Conservation (phyloP, 495 filamentous ascomycete genomes). For the Tuber magnatum region DNA sequence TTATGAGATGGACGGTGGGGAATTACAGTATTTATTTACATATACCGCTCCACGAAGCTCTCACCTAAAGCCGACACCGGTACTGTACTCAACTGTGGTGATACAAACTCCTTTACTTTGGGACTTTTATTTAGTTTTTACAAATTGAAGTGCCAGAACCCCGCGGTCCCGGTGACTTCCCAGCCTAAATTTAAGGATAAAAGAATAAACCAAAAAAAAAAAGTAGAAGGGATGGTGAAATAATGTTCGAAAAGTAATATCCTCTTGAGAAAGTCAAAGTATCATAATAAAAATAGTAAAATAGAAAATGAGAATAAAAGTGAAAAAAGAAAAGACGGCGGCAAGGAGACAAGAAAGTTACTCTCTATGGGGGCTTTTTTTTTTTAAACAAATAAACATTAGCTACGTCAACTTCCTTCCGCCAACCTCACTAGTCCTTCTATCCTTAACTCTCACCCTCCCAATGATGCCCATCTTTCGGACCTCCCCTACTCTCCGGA, state of each 20-base stretch:
- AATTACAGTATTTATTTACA: background rate
- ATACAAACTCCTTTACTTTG: background rate
- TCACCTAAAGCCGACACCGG: background rate
- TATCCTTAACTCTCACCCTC: constrained; percentile 23
- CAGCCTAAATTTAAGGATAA: constrained; percentile 7
- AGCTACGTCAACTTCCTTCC: constrained; percentile 16
- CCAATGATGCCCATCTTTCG: constrained; percentile 42
- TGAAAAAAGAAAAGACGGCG: background rate
- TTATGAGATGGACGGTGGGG: background rate
- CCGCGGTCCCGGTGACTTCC: background rate
- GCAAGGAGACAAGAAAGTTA: background rate
- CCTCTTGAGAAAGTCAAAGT: background rate
- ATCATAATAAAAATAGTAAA: background rate
- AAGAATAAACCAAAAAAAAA: constrained; percentile 7
- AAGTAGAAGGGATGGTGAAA: background rate
- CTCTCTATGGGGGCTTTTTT: background rate
- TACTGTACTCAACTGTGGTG: too few relatives aligned
- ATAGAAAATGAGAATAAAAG: background rate
- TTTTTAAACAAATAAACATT: constrained; percentile 1
- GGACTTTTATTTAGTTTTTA: background rate
- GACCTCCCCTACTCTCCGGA: constrained; percentile 76
- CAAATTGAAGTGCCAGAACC: background rate
- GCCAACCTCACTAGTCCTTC: constrained; percentile 35
- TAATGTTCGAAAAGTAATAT: background rate
- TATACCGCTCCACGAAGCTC: background rate